Conservation (phyloP, 768 basidiomycete genomes). For the Suillus sp. region DNA sequence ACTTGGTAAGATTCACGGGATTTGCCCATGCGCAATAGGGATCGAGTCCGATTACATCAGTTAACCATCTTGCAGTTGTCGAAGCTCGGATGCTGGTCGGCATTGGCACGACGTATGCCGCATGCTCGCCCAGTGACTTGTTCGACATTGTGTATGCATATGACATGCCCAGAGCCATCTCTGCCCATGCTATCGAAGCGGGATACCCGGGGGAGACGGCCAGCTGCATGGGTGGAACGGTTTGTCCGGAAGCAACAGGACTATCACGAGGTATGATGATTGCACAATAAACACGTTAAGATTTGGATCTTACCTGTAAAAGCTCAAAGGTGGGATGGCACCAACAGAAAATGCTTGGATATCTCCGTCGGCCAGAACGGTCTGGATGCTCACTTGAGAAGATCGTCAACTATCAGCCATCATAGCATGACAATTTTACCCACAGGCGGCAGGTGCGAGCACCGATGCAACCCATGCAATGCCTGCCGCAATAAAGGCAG, state of each 20-base stretch:
- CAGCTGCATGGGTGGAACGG: neutral
- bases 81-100: constrained; percentile 16
- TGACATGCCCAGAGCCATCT: constrained; percentile 4
- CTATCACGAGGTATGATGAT: neutral
- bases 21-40: constrained; percentile 27
- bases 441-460: constrained; percentile 17
- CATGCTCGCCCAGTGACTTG: constrained; percentile 3
- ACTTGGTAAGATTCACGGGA: constrained; percentile 20
- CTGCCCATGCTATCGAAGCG: constrained; percentile 11
- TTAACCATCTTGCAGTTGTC: constrained; percentile 24
- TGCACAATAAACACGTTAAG: neutral
- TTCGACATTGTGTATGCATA: constrained; percentile 3
- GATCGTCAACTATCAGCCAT: neutral
- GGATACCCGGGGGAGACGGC: constrained; percentile 3
- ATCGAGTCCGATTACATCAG: constrained; percentile 25
- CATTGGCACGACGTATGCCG: constrained; percentile 7
- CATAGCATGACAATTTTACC: neutral
- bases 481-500: constrained; percentile 11
- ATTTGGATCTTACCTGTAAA: neutral
- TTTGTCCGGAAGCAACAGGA: constrained; percentile 1
- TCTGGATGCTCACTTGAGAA: constrained; percentile 4
- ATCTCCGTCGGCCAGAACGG: constrained; percentile 9
- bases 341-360: constrained; percentile 10
- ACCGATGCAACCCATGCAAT: constrained; percentile 10
- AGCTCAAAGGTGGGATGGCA: constrained; percentile 1